These are phyloP conservation scores for Fraxinus greggii DNA, from an alignment of 305 asterid species.

Conservation along the genomic window DNA sequence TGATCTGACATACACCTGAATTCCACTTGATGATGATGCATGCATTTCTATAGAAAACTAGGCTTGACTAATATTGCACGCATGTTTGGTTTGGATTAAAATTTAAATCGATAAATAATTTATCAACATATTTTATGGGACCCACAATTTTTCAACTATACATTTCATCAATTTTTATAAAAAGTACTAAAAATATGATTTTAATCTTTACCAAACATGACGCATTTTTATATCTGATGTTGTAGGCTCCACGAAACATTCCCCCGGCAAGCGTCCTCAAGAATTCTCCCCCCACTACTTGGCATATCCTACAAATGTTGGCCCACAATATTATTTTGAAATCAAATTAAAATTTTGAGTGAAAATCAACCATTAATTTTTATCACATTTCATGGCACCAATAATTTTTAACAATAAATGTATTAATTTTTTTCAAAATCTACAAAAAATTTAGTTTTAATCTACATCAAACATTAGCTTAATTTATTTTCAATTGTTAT, in stretches of 20 bases:
- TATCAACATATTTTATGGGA: too few species aligned
- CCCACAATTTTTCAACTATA: too few species aligned
- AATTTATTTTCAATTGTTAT: background rate
- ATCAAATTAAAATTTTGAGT: background rate
- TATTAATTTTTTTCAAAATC: background rate
- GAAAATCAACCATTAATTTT: background rate
- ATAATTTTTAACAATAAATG: background rate
- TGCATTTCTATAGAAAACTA: background rate
- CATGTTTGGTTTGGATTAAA: too few species aligned
- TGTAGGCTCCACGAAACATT: constrained; percentile 25
- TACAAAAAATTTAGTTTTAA: background rate
- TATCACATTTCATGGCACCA: background rate
- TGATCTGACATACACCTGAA: background rate
- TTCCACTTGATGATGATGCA: background rate
- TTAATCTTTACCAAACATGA: too few species aligned
- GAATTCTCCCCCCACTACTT: constrained; percentile 27
- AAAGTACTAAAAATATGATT: too few species aligned
- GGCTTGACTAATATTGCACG: background rate
- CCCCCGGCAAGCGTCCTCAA: constrained; percentile 42
- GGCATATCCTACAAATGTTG: constrained; percentile 5
- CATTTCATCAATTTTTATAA: too few species aligned
- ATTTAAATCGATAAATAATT: too few species aligned
- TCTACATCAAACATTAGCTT: too few species aligned
- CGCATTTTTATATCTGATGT: background rate
- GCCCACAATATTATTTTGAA: constrained; percentile 13